These are phyloP conservation scores for Simplicillium sp. DNA, from an alignment of 2,329 filamentous ascomycete species.

Conservation along the genomic window DNA sequence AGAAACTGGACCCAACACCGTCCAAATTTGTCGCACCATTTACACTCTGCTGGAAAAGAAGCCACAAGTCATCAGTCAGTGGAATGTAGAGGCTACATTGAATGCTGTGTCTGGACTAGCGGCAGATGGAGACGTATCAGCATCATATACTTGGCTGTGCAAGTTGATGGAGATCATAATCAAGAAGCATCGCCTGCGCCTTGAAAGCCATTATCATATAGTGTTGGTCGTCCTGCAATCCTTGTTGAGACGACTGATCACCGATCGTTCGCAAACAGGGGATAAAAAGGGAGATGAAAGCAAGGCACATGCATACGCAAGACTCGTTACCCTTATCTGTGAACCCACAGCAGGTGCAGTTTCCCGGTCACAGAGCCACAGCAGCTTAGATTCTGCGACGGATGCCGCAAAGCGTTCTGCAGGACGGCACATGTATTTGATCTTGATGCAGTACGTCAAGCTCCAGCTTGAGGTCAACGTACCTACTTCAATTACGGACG, in stretches of 20 bases:
- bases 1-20: conserved; percentile 19
- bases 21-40: conserved; percentile 30
- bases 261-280: conserved; percentile 14
- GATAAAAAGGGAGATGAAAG: conserved; percentile 21
- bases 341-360: conserved; percentile 49
- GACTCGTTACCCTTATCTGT: conserved; percentile 49
- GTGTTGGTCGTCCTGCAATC: conserved; percentile 43
- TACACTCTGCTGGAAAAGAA: conserved; percentile 39
- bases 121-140: conserved; percentile 17
- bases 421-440: conserved; percentile 51
- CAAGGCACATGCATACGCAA: conserved; percentile 42
- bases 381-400: conserved; percentile 46
- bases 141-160: conserved; percentile 37
- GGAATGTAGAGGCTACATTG: conserved; percentile 46
- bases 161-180: conserved; percentile 46
- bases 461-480: conserved; percentile 49
- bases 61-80: conserved; percentile 42
- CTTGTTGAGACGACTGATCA: conserved; percentile 44
- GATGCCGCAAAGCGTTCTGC: conserved; percentile 52
- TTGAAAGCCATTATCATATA: conserved; percentile 54
- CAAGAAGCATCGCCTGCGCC: conserved; percentile 48
- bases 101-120: conserved; percentile 30
- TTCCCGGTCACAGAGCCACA: conserved; percentile 32
- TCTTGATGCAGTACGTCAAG: conserved; percentile 51
- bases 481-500: conserved; percentile 39